These are phyloP conservation scores for Lentinula raphanica DNA, from an alignment of 768 basidiomycete species.

Conservation along the genomic window DNA sequence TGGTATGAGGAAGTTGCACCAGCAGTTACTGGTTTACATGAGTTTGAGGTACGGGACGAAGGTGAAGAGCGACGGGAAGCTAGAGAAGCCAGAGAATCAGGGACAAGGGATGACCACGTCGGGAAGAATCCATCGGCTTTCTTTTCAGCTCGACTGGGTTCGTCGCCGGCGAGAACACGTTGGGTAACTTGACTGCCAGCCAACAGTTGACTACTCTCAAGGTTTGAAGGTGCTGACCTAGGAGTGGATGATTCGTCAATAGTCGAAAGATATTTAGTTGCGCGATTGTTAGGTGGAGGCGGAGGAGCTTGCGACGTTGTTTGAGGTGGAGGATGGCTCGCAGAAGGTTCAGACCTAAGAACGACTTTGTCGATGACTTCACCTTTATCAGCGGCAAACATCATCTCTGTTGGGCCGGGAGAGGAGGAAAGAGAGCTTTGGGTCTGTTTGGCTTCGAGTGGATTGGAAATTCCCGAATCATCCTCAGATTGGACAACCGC, in stretches of 20 bases:
- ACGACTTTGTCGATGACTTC: constrained; percentile 2
- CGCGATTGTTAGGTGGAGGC: not conserved
- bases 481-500: not conserved
- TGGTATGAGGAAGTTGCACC: not conserved
- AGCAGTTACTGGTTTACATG: not conserved
- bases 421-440: not conserved
- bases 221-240: not conserved
- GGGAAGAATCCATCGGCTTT: not conserved
- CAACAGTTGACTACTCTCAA: not conserved
- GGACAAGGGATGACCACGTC: not conserved
- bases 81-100: not conserved
- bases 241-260: not conserved
- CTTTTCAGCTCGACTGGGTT: not conserved
- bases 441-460: not conserved
- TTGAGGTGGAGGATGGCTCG: not conserved
- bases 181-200: no score
- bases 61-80: not conserved
- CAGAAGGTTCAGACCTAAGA: not conserved
- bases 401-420: not conserved
- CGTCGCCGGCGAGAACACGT: no score
- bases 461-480: not conserved
- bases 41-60: not conserved
- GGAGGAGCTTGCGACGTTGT: not conserved
- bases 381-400: not conserved
- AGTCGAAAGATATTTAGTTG: not conserved